Base-by-base conservation (phyloP, 805 yeast genomes). In the Starmerella sirachaensis region DNA sequence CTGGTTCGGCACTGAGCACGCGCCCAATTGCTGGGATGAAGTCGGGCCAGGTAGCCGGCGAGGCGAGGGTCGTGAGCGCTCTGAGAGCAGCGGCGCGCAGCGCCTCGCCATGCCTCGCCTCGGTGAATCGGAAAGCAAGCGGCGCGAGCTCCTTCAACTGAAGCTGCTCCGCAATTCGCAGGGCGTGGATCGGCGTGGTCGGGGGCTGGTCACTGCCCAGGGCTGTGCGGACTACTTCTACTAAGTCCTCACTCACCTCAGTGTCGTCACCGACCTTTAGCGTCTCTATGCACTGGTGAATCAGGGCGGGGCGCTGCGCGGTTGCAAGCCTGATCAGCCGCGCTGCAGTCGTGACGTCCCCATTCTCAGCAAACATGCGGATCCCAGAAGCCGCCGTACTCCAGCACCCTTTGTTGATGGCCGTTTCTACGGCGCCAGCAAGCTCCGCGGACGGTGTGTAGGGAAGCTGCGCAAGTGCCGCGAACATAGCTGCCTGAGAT, bases 401-500 rank as follows among this genome's bases (percentile, higher is more conserved):
- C 32, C 25, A 16, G 23, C 26, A 18, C 22, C 22, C 20, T 17
- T 14, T 7, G 6, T 18, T 7, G 4, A 37, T 32, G 25, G 31
- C 40, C 14, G 18, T 18, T 13, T 12, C 13, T 3, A 31, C 36
- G 12, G 26, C 13, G 3, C 9, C 23, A 6, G n/a, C 29, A 6
- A 37, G 29, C 20, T 11, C 25, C 4, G 16, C 32, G 13, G 32
- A n/a, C 7, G n/a, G 7, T 10, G 24, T 14, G 18, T 18, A 16
- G 16, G 23, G 12, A 18, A n/a, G 5, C 7, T 10, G 17, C 5
- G 33, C 27, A 25, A 34, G 14, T 9, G 21, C 31, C 8, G 18
- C 10, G 24, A 35, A 39, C 25, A 35, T 35, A 9, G 18, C 20
- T 4, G 35, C 23, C 9, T 31, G 33, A n/a, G 43, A 14, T 25